Evolutionary conservation across 208 protist species (phyloP), one percentile per base, ranked within the genome.

Genomic region (Trypanosoma platydactyli): DNA sequence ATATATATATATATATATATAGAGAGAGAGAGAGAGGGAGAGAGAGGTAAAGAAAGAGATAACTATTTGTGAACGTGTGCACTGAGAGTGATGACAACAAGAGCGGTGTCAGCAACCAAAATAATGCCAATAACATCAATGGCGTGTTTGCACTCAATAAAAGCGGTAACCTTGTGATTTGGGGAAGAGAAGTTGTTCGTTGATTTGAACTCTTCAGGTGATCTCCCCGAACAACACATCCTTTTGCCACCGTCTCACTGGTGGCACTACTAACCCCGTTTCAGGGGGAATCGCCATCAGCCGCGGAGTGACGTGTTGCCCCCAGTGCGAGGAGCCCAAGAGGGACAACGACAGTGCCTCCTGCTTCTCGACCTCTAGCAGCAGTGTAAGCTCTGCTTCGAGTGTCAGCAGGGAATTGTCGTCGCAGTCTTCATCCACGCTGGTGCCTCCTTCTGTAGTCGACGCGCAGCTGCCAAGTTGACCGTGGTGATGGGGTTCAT

Each of bases 291-390:
- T 30, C 11, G 38, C 62, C 20, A 48, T 58, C 12, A 75, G 62
- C 9, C 68, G 67, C 12, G 42, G 60, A 18, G 86, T 55, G 44
- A 94, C 44, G 0, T 73, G 48, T 5, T 52, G 64, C 1, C 83
- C 85, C 88, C 88, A 94, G 50, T 89, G 85, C 22, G 88, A 91
- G 56, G 88, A 73, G 18, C 89, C 64, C 6, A 94, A 68, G 0
- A 88, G 52, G 15, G 85, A 71, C 44, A 94, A 71, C 24, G 80
- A 87, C 20, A 94, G 63, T n/a, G 54, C 62, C 15, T 60, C n/a
- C 2, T 38, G 55, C 2, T 61, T 59, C 52, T 91, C 88, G 25
- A 81, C 53, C 61, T 84, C 79, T 61, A 83, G 55, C 22, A 94
- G 73, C 62, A 94, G 70, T 49, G 71, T 82, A 40, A 69, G 58